A percentile compares a stretch with the other conserved stretches of the same genome.
phyloP scores from a whole-genome alignment of 2,329 filamentous ascomycete species.

The Alternaria sp. region DNA sequence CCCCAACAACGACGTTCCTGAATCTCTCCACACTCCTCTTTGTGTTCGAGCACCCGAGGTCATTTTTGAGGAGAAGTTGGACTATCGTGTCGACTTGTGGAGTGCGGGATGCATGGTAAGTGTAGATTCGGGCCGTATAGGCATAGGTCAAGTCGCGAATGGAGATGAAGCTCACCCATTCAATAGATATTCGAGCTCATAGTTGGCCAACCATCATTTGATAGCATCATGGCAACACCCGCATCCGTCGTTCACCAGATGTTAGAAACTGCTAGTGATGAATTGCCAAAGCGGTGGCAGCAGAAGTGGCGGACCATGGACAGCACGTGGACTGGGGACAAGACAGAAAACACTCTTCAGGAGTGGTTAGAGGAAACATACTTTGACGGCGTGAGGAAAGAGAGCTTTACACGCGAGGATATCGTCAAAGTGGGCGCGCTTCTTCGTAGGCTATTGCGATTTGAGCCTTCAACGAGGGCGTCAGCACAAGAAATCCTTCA shows the following conservation, averaged over 20 bases:
- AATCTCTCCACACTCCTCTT: slow-evolving; percentile 49
- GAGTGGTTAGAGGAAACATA: slow-evolving; percentile 53
- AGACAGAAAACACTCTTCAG: slow-evolving; percentile 37
- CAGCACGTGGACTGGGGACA: slow-evolving; percentile 20
- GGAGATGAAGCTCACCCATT: too few species aligned
- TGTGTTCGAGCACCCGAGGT: slow-evolving; percentile 51
- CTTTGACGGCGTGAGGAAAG: slow-evolving; percentile 42
- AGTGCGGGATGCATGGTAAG: slow-evolving; percentile 51
- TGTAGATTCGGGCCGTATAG: slow-evolving; percentile 14
- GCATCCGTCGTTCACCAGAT: slow-evolving; percentile 49
- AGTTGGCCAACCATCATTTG: slow-evolving; percentile 52
- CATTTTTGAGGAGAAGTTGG: slow-evolving; percentile 49
- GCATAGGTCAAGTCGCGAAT: too few species aligned
- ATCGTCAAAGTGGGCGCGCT: slow-evolving; percentile 27
- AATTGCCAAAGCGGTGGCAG: slow-evolving; percentile 50
- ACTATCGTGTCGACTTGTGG: slow-evolving; percentile 53
- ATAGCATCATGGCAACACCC: slow-evolving; percentile 49
- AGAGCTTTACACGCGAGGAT: slow-evolving; percentile 30
- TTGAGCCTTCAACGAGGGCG: slow-evolving; percentile 32
- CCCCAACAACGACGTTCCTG: slow-evolving; percentile 26
- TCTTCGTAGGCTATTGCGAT: slow-evolving; percentile 27
- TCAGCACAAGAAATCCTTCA: slow-evolving; percentile 27
- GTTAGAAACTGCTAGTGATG: slow-evolving; percentile 47
- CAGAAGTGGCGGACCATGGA: slow-evolving; percentile 40
- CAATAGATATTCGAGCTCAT: slow-evolving; percentile 48